Percentiles rank a stretch among this genome's conserved stretches.
Conservation (phyloP, 768 basidiomycete genomes). For the Mycena maculata region DNA sequence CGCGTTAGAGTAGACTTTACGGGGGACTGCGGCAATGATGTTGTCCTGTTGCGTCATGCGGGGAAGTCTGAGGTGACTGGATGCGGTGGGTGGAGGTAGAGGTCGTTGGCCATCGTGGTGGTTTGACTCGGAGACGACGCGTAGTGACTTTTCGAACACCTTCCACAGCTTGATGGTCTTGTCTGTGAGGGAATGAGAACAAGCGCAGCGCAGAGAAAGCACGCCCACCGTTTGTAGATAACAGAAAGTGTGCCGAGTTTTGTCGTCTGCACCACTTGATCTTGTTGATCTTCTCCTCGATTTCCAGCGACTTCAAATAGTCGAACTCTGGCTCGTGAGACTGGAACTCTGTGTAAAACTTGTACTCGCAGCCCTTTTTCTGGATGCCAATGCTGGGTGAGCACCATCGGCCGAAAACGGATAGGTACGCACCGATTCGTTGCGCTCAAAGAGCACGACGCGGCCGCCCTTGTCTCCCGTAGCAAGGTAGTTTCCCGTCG, state of each 20-base stretch:
- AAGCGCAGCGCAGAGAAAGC: conserved; percentile 13
- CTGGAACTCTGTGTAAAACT: conserved; percentile 99
- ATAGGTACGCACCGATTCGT: conserved; percentile 83
- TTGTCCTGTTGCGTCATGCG: conserved; percentile 95
- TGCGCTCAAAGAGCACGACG: conserved; percentile 98
- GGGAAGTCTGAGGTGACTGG: conserved; percentile 82
- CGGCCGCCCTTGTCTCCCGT: conserved; percentile 99
- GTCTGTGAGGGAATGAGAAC: conserved; percentile 62
- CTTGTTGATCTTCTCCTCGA: conserved; percentile 99
- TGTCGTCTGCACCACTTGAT: conserved; percentile 99
- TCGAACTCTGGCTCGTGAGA: conserved; percentile 99
- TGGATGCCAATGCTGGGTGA: conserved; percentile 45
- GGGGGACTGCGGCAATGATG: conserved; percentile 97
- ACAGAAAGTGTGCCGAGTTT: conserved; percentile 95
- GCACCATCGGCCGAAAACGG: conserved; percentile 36
- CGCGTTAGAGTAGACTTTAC: conserved; percentile 98
- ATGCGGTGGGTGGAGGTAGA: conserved; percentile 68
- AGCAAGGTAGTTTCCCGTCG: conserved; percentile 98
- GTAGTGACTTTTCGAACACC: conserved; percentile 98
- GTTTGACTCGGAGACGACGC: conserved; percentile 97
- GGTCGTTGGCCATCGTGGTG: conserved; percentile 83
- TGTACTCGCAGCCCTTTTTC: conserved; percentile 99
- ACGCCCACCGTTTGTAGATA: conserved; percentile 93
- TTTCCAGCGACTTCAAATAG: conserved; percentile 99
- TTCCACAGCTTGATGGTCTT: conserved; percentile 99